phyloP scores from a whole-genome alignment of 2,329 filamentous ascomycete species.

The Neofusicoccum sp. region DNA sequence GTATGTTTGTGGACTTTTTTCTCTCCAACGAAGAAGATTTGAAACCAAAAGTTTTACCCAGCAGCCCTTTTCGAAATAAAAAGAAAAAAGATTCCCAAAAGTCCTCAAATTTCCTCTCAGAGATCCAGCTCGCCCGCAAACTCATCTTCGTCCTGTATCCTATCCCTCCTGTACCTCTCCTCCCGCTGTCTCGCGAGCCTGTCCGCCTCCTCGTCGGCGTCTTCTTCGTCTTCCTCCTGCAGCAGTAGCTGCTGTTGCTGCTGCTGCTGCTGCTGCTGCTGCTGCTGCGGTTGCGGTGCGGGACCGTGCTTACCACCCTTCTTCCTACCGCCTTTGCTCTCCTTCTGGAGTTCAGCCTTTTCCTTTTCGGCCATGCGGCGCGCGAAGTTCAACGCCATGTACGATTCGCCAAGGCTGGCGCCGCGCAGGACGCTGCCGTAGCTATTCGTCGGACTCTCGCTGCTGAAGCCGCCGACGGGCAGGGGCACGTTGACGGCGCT shows the following conservation, averaged over 20 bases:
- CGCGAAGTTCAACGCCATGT: slow-evolving; percentile 21
- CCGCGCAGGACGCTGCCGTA: slow-evolving; percentile 5
- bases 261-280: not conserved
- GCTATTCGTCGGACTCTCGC: slow-evolving; percentile 1
- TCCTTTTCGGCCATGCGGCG: slow-evolving; percentile 18
- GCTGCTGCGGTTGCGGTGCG: not conserved
- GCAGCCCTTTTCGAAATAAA: not conserved
- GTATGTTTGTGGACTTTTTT: not conserved
- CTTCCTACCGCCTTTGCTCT: not conserved
- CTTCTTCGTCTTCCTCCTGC: slow-evolving; percentile 5
- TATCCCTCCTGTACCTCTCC: not conserved
- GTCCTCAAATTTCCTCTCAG: not conserved
- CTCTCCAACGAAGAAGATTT: not conserved
- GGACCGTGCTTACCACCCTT: not conserved
- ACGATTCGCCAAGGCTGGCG: slow-evolving; percentile 18
- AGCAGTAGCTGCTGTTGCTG: not conserved
- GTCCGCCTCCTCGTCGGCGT: not conserved
- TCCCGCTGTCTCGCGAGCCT: not conserved
- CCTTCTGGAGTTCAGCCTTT: not conserved
- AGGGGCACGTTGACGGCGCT: slow-evolving; percentile 19
- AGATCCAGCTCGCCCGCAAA: slow-evolving; percentile 15
- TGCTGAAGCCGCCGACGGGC: slow-evolving; percentile 20
- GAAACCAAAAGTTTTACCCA: not conserved
- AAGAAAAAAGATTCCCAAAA: not conserved
- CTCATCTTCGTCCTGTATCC: slow-evolving; percentile 6